These are phyloP conservation scores for Adansonia grandidieri DNA, from an alignment of 441 rosid species.

Conservation along the genomic window DNA sequence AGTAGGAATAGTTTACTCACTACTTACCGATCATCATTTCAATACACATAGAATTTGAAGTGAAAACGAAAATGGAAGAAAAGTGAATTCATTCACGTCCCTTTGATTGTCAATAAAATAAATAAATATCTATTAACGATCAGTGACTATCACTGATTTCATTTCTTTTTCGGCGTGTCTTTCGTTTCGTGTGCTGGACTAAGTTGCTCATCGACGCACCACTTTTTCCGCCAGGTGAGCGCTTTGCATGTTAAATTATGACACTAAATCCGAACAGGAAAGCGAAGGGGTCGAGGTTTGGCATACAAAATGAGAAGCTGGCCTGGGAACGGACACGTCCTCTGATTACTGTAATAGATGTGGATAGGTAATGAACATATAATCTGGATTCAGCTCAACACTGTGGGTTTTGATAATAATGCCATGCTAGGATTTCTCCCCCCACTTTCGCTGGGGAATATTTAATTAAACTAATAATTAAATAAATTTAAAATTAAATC, in stretches of 20 bases:
- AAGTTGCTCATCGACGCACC: neutral
- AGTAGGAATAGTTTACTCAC: too few relatives aligned
- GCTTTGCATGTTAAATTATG: neutral
- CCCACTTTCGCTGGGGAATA: too few relatives aligned
- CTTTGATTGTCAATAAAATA: neutral
- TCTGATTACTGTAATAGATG: neutral
- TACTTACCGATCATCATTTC: neutral
- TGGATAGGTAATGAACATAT: neutral
- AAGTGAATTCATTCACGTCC: neutral
- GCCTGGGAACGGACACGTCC: neutral
- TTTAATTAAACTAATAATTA: too few relatives aligned
- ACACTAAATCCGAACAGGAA: neutral
- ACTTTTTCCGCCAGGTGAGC: neutral
- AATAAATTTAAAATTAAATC: too few relatives aligned
- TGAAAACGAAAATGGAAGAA: too few relatives aligned
- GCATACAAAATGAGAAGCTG: neutral
- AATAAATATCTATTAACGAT: neutral
- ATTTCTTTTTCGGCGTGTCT: neutral
- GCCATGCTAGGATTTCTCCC: too few relatives aligned
- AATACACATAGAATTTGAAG: neutral
- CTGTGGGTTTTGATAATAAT: neutral
- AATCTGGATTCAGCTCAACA: neutral
- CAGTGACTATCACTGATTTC: neutral
- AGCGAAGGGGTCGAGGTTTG: neutral
- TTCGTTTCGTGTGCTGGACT: constrained; percentile 1